phyloP scores from a whole-genome alignment of 2,329 filamentous ascomycete species.

The Eutypella sp. region DNA sequence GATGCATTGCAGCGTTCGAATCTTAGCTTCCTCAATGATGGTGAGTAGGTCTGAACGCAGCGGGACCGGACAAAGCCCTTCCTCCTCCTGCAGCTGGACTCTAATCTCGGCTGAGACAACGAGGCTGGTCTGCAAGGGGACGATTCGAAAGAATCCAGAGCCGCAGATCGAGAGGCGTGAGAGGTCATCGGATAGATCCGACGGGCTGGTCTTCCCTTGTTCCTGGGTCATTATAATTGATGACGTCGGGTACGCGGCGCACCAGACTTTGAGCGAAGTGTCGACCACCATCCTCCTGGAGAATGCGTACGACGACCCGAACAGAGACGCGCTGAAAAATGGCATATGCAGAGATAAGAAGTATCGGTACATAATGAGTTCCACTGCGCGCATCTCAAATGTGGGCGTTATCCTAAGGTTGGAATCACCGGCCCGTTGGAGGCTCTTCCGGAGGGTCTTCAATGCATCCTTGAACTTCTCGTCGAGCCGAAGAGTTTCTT shows the following conservation, averaged over 20 bases:
- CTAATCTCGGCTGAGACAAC: conserved; percentile 35
- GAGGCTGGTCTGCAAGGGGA: conserved; percentile 27
- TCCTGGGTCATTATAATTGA: conserved; percentile 5
- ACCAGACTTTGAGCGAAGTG: conserved; percentile 43
- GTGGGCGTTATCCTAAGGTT: conserved; percentile 14
- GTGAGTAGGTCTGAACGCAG: conserved; percentile 35
- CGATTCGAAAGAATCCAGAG: conserved; percentile 34
- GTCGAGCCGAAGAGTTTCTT: conserved; percentile 38
- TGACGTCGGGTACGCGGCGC: conserved; percentile 24
- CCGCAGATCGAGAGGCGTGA: conserved; percentile 31
- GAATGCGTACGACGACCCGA: conserved; percentile 40
- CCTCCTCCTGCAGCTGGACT: conserved; percentile 34
- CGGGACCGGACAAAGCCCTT: conserved; percentile 26
- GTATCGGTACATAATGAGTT: conserved; percentile 48
- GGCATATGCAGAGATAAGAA: conserved; percentile 50
- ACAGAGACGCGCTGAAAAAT: conserved; percentile 35
- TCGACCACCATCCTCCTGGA: conserved; percentile 44
- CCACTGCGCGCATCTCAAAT: conserved; percentile 39
- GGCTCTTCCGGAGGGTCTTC: conserved; percentile 30
- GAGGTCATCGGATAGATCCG: conserved; percentile 24
- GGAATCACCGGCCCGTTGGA: conserved; percentile 18
- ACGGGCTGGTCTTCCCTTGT: not conserved
- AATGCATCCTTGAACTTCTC: conserved; percentile 35
- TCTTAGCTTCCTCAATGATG: conserved; percentile 34
- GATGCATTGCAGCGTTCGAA: conserved; percentile 36